These are phyloP conservation scores for Aspergillus nidulans DNA, from an alignment of 495 filamentous ascomycete species.

Conservation along the genomic window DNA sequence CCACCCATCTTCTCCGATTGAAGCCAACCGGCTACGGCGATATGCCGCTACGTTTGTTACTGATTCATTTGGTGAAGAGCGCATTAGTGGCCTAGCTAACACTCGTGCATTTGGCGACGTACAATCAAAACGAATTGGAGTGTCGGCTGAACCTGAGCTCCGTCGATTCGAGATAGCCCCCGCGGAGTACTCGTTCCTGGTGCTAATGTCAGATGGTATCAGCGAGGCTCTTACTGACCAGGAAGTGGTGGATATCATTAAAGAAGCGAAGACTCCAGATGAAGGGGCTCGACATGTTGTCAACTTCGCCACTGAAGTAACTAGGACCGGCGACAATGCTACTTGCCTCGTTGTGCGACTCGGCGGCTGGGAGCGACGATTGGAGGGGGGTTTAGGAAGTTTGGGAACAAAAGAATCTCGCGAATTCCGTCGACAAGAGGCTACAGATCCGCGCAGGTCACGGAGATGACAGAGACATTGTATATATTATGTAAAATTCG, in stretches of 20 bases:
- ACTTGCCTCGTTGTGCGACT: conserved; percentile 90
- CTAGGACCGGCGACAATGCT: conserved; percentile 80
- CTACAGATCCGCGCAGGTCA: conserved; percentile 73
- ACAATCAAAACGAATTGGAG: conserved; percentile 82
- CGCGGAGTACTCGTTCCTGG: conserved; percentile 82
- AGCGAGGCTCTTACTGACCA: conserved; percentile 79
- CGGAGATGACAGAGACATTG: conserved; percentile 39
- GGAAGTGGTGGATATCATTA: conserved; percentile 92
- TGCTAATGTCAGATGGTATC: conserved; percentile 83
- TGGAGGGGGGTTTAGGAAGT: conserved; percentile 82
- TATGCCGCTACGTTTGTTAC: conserved; percentile 85
- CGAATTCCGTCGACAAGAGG: conserved; percentile 79
- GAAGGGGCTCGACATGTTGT: conserved; percentile 75
- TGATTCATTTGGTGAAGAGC: conserved; percentile 95
- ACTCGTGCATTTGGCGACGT: conserved; percentile 92
- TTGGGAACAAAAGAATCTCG: conserved; percentile 86
- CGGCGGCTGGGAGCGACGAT: conserved; percentile 91
- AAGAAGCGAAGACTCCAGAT: conserved; percentile 87
- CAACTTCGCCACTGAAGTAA: conserved; percentile 81
- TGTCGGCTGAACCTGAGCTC: conserved; percentile 89
- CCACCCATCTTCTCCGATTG: conserved; percentile 79
- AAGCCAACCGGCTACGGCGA: conserved; percentile 76
- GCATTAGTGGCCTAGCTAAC: conserved; percentile 89
- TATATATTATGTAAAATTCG: conserved; percentile 8
- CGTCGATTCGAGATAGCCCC: conserved; percentile 66